A percentile compares a stretch with the other conserved stretches of the same genome.
phyloP scores from a whole-genome alignment of 164 flowering plant genomes.

The Umbellularia californica region DNA sequence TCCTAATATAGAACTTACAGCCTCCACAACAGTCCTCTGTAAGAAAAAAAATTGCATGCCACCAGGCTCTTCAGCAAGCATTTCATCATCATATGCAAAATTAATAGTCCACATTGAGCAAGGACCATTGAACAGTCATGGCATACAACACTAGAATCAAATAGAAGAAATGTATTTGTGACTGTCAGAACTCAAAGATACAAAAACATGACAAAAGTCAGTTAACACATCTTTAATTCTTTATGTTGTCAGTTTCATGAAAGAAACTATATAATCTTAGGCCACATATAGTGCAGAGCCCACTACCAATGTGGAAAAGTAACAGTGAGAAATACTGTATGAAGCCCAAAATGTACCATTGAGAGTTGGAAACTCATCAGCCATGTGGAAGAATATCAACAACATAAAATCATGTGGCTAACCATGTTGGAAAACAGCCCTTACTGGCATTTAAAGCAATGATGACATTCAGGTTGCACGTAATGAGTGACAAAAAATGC shows the following conservation, averaged over 20 bases:
- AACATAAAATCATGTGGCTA: not conserved
- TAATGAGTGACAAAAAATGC: not conserved
- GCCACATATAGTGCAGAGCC: not conserved
- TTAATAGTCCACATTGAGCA: not conserved
- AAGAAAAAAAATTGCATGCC: not conserved
- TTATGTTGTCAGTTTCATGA: not conserved
- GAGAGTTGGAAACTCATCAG: not conserved
- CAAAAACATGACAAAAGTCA: too few species aligned
- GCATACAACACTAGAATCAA: not conserved
- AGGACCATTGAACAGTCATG: not conserved
- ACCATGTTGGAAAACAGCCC: too few species aligned
- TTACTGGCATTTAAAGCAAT: too few species aligned
- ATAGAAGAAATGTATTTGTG: not conserved
- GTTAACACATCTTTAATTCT: too few species aligned
- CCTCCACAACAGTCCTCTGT: conserved; percentile 90
- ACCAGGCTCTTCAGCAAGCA: not conserved
- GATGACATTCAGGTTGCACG: not conserved
- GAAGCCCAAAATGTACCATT: not conserved
- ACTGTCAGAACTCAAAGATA: not conserved
- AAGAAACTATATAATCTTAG: not conserved
- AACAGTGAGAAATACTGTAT: not conserved
- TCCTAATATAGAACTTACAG: conserved; percentile 74
- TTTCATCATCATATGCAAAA: not conserved
- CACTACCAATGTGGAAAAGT: not conserved
- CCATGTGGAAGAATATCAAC: not conserved